Evolutionary conservation across 2,329 filamentous ascomycete genomes (phyloP), one percentile per base, ranked within the genome.

Genomic region (Colletotrichum cordylinicola): DNA sequence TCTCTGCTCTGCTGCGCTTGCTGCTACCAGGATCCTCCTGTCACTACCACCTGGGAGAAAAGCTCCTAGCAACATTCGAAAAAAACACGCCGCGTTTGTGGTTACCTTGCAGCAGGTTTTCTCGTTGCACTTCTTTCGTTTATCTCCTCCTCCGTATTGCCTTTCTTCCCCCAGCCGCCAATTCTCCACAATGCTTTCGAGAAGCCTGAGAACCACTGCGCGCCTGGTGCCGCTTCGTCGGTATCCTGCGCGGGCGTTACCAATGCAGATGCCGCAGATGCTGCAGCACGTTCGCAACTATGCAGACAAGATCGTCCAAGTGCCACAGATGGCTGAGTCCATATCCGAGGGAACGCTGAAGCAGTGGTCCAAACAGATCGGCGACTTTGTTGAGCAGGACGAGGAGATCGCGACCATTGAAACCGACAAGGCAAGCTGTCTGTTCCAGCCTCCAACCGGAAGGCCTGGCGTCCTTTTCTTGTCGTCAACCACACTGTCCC

Each of bases 351-450:
- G 97, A 77, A 99, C 97, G 27, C 86, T 99, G 82, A 98, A 98
- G 88, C 96, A 98, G 84, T 98, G 96, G 89, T 94, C 92, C 82
- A 98, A 98, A 85, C 85, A 96, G 87, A 89, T 98, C 80, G 97
- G 97, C 82, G 97, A 99, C 84, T 96, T 93, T 81, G 96, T 99
- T 68, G 96, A 98, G 88, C 93, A 94, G 82, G 97, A 99, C 83
- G 97, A 98, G 87, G 97, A 99, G 85, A 96, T 99, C 85, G 97
- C 97, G 37, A 98, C 96, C 66, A 99, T 99, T 82, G 97, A 99
- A 87, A 99, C 97, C 16, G 97, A 99, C 91, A 99, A 99, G 93
- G 95, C 95, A 88, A 78, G 84, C 72, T 64, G 6, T 61, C 72
- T 64, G 6, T 61, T n/a, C 31, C 33, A 43, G 18, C 29, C 27